Base-by-base conservation (phyloP, 768 basidiomycete species). In the Gloeophyllum trabeum region DNA sequence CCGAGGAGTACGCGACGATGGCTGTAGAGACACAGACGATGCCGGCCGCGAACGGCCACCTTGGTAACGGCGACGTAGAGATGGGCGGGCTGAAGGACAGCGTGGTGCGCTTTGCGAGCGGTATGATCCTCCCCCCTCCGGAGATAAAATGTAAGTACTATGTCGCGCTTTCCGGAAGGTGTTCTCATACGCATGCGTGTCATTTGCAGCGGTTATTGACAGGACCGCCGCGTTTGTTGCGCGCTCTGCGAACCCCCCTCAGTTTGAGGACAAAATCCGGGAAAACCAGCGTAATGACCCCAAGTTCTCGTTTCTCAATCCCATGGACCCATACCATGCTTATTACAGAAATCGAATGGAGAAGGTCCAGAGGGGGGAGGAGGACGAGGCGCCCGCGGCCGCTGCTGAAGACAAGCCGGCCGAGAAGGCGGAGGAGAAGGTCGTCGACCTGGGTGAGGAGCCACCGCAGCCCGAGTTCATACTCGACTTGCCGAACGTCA, bases 241-340 rank as follows among this genome's bases (percentile, higher is more conserved):
- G 25, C 83, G 87, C 49, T 94, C 92, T n/a, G 85, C 84, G 21
- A 88, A 96, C 54, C 91, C 93, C 5, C 76, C 80, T 6, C 79
- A 84, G 52, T 92, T 99, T 56, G 94, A 98, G 66, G 89, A 92
- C 58, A 93, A 94, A 66, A 91, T 99, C 61, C 80, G 92, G 53
- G 92, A 97, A 65, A 85, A 87, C 54, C 93, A 93, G 63, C 88
- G 91, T 64, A 75, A 80, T 50, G 94, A 98, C 69, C 90, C 92
- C 44, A 94, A 96, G 66, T 99, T 98, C 72, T 91, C 94, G 44
- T 99, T 99, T 71, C 76, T 99, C 61, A 94, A 94, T 67, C 82
- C 89, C 47, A 77, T 78, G 39, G 96, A 99, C 71, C 90, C 96
- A 50, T 99, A 96, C 67, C 90, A 98, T 80, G 88, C 88, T 46